phyloP scores from a whole-genome alignment of 2,329 filamentous ascomycete genomes.

The Sclerotinia nivalis region DNA sequence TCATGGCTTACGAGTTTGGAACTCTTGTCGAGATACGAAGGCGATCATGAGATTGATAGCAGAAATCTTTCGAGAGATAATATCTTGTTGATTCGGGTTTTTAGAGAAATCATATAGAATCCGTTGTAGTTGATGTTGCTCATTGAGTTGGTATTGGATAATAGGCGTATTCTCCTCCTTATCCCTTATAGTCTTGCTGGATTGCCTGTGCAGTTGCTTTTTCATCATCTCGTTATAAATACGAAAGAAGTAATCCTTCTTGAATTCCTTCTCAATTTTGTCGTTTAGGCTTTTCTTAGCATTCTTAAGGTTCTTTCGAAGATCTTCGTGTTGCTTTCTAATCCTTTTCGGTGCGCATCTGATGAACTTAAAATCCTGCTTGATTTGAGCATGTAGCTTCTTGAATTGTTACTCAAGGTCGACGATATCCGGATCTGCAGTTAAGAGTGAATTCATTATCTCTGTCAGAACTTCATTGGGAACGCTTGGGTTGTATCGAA shows the following conservation, averaged over 20 bases:
- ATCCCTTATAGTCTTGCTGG: slow-evolving; percentile 20
- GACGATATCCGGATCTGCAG: slow-evolving; percentile 22
- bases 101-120: slow-evolving; percentile 31
- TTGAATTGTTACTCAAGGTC: slow-evolving; percentile 27
- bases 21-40: slow-evolving; percentile 10
- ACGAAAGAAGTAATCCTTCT: slow-evolving; percentile 30
- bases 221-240: slow-evolving; percentile 31
- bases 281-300: slow-evolving; percentile 25
- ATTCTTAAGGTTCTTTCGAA: slow-evolving; percentile 26
- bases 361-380: slow-evolving; percentile 27
- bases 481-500: slow-evolving; percentile 27
- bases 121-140: slow-evolving; percentile 27
- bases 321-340: slow-evolving; percentile 22
- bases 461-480: slow-evolving; percentile 27
- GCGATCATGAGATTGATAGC: slow-evolving; percentile 22
- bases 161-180: slow-evolving; percentile 22
- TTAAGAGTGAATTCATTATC: slow-evolving; percentile 21
- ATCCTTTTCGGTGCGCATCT: slow-evolving; percentile 23
- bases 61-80: slow-evolving; percentile 25
- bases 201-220: slow-evolving; percentile 26
- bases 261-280: slow-evolving; percentile 9
- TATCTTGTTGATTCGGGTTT: slow-evolving; percentile 25
- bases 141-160: slow-evolving; percentile 30
- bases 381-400: slow-evolving; percentile 17
- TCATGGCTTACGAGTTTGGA: slow-evolving; percentile 13